phyloP scores from a whole-genome alignment of 768 basidiomycete genomes.

The Lepiota brunneoincarnata region DNA sequence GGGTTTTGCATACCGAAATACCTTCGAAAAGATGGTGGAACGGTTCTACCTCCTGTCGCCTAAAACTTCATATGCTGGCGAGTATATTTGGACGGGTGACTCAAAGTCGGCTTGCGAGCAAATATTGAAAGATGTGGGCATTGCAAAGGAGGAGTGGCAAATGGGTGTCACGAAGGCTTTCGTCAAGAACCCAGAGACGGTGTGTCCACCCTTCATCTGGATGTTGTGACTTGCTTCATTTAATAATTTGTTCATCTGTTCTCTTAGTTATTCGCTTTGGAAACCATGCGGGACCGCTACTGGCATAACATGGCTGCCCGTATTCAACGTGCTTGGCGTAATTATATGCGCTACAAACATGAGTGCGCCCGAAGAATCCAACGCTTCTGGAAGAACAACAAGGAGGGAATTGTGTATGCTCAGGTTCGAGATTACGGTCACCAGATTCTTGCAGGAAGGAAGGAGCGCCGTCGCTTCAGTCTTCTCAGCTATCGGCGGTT shows the following conservation, averaged over 20 bases:
- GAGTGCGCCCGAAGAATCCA: slow-evolving; percentile 96
- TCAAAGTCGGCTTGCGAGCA: slow-evolving; percentile 87
- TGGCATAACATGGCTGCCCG: slow-evolving; percentile 99
- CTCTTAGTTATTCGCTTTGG: slow-evolving; percentile 87
- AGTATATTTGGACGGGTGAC: slow-evolving; percentile 96
- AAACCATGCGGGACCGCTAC: slow-evolving; percentile 98
- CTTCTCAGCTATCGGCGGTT: slow-evolving; percentile 92
- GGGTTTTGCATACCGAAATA: slow-evolving; percentile 97
- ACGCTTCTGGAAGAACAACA: slow-evolving; percentile 98
- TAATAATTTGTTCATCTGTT: slow-evolving; percentile 7
- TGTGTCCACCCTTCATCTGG: slow-evolving; percentile 32
- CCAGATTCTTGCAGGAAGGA: slow-evolving; percentile 84
- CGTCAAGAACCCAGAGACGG: slow-evolving; percentile 99
- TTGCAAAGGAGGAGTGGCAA: slow-evolving; percentile 97
- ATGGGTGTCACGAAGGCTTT: slow-evolving; percentile 99
- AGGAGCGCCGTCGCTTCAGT: slow-evolving; percentile 93
- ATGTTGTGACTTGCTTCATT: too few relatives aligned
- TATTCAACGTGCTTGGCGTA: slow-evolving; percentile 95
- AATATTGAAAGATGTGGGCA: slow-evolving; percentile 93
- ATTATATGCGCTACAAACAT: slow-evolving; percentile 93
- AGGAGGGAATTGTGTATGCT: slow-evolving; percentile 86
- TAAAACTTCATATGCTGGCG: slow-evolving; percentile 95
- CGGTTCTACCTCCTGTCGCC: slow-evolving; percentile 95
- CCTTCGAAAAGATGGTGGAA: slow-evolving; percentile 99
- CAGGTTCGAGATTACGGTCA: slow-evolving; percentile 95